Conservation (phyloP, 2,329 filamentous ascomycete genomes). For the Colletotrichum phormii region DNA sequence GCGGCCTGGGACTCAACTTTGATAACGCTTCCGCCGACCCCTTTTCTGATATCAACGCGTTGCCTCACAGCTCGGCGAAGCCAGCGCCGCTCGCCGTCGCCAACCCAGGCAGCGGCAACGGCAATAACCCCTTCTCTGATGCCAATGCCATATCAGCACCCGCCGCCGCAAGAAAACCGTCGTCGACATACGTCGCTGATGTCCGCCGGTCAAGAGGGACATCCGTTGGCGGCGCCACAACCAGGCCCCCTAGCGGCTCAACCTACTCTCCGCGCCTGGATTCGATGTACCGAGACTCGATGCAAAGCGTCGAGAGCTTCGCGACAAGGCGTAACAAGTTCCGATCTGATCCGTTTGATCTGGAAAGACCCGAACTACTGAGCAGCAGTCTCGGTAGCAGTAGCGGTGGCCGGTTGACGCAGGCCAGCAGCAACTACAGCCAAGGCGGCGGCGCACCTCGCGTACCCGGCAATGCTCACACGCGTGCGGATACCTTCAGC, state of each 20-base stretch:
- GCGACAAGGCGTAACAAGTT: constrained; percentile 65
- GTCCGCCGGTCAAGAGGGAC: constrained; percentile 62
- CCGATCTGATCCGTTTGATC: constrained; percentile 73
- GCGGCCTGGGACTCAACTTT: constrained; percentile 52
- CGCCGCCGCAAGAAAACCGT: constrained; percentile 44
- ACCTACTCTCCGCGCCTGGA: constrained; percentile 43
- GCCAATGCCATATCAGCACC: constrained; percentile 54
- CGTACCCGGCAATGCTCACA: constrained; percentile 47
- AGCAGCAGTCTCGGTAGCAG: background rate
- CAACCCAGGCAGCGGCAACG: constrained; percentile 38
- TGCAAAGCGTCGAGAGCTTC: constrained; percentile 55
- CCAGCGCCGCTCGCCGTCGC: constrained; percentile 49
- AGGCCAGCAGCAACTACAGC: constrained; percentile 45
- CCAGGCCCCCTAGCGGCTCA: constrained; percentile 42
- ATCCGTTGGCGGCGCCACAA: constrained; percentile 49
- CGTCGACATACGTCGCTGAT: constrained; percentile 58
- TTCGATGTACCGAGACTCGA: constrained; percentile 55
- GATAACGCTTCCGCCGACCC: constrained; percentile 51
- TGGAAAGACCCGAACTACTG: constrained; percentile 65
- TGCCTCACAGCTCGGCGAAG: constrained; percentile 52
- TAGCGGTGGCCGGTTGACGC: constrained; percentile 44
- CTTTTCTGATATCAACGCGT: constrained; percentile 61
- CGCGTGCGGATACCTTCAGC: constrained; percentile 52
- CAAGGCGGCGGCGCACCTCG: constrained; percentile 37
- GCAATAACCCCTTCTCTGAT: constrained; percentile 60